Evolutionary conservation across 345 rosid genomes (phyloP).

Genomic region (Camelina neglecta): DNA sequence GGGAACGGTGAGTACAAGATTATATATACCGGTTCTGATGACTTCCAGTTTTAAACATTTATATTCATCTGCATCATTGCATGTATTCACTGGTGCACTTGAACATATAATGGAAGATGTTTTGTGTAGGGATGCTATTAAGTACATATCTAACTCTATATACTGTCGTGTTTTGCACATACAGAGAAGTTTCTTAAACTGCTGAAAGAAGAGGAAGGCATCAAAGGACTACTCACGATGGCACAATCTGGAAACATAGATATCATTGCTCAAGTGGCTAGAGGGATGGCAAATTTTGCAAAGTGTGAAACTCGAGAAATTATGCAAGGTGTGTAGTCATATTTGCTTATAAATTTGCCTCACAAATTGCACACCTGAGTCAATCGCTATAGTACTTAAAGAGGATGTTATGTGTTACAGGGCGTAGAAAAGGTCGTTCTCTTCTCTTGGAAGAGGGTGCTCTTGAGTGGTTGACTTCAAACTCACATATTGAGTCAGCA

Average conservation of each 20-base stretch:
- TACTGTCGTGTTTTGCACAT: slow-evolving; percentile 11
- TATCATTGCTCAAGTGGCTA: slow-evolving; percentile 87
- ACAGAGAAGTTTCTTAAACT: slow-evolving; percentile 74
- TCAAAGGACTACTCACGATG: slow-evolving; percentile 78
- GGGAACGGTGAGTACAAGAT: slow-evolving; percentile 75
- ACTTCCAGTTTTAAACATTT: slow-evolving; percentile 1
- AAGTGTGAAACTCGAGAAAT: slow-evolving; percentile 91
- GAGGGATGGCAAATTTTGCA: slow-evolving; percentile 95
- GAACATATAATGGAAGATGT: slow-evolving; percentile 3
- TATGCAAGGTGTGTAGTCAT: slow-evolving; percentile 62
- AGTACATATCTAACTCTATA: slow-evolving; percentile 5
- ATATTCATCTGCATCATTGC: slow-evolving; percentile 10
- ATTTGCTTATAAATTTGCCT: not conserved
- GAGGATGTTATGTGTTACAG: slow-evolving; percentile 49
- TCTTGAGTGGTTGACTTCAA: slow-evolving; percentile 77
- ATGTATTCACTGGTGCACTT: slow-evolving; percentile 15
- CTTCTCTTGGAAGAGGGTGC: slow-evolving; percentile 79
- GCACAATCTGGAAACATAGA: slow-evolving; percentile 63
- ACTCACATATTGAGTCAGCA: slow-evolving; percentile 56
- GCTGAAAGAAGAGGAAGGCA: slow-evolving; percentile 83
- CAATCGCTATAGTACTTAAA: slow-evolving; percentile 7
- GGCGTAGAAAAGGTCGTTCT: slow-evolving; percentile 76
- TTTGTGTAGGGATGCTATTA: slow-evolving; percentile 28
- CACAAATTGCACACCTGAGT: not conserved
- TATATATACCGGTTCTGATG: not conserved